Percentiles rank a stretch among this genome's conserved stretches.
Conservation (phyloP, 139 green algal genomes). For the Yamagishiella unicocca region DNA sequence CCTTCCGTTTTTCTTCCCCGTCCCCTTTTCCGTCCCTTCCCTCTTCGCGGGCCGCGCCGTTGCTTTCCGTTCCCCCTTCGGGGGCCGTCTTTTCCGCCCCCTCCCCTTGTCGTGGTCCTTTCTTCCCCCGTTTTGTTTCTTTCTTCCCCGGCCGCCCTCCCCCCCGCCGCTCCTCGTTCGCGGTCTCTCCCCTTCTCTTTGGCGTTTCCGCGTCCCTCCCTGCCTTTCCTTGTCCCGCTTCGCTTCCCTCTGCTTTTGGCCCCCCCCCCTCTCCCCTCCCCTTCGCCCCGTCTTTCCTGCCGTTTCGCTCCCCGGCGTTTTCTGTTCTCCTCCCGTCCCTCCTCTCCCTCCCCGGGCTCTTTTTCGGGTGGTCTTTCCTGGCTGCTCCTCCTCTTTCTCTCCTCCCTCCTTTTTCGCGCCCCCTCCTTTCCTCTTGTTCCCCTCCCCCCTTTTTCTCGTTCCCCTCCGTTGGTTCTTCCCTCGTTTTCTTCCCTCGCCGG, state of each 20-base stretch:
- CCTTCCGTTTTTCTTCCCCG: background rate
- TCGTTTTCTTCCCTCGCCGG: background rate
- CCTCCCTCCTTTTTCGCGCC: background rate
- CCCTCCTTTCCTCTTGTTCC: background rate
- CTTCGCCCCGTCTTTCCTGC: background rate
- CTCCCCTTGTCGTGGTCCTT: background rate
- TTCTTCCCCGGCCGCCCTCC: no score
- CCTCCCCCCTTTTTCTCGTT: background rate
- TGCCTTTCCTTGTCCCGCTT: background rate
- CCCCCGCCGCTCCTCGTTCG: no score
- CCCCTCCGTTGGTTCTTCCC: background rate
- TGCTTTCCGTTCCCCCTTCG: background rate
- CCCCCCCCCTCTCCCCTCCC: background rate
- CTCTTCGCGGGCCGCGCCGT: background rate
- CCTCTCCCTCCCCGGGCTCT: no score
- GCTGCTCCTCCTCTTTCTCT: background rate
- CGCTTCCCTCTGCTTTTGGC: no score
- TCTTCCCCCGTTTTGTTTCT: background rate
- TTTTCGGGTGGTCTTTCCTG: no score
- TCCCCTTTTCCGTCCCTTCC: background rate
- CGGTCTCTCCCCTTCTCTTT: no score
- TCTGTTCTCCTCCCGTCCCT: no score
- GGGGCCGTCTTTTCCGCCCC: background rate
- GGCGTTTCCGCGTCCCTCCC: no score
- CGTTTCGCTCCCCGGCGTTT: background rate